Evolutionary conservation across 495 filamentous ascomycete species (phyloP).

Genomic region (Hyaloscypha variabilis): DNA sequence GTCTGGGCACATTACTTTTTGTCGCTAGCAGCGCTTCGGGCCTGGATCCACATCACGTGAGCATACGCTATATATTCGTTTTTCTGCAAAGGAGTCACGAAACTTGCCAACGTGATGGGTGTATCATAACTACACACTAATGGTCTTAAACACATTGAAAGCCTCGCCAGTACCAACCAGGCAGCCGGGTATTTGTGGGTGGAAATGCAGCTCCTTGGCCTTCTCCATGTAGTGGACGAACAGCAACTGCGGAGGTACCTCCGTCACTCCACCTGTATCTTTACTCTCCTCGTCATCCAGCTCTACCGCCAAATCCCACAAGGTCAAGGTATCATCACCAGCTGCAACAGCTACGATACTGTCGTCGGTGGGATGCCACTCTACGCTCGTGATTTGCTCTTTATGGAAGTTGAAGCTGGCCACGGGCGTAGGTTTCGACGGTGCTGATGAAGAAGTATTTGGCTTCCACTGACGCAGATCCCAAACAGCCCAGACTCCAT

Average conservation of each 20-base stretch:
- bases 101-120: slow-evolving; percentile 14
- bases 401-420: slow-evolving; percentile 93
- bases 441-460: slow-evolving; percentile 40
- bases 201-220: slow-evolving; percentile 96
- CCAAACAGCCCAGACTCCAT: slow-evolving; percentile 95
- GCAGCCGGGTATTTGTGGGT: slow-evolving; percentile 91
- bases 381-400: slow-evolving; percentile 91
- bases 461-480: slow-evolving; percentile 94
- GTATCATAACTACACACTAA: slow-evolving; percentile 56
- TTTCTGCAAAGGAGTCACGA: not conserved
- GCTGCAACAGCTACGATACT: slow-evolving; percentile 90
- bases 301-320: slow-evolving; percentile 97
- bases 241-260: slow-evolving; percentile 90
- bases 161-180: slow-evolving; percentile 89
- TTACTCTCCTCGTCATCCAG: slow-evolving; percentile 94
- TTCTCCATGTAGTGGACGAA: slow-evolving; percentile 96
- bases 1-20: not conserved
- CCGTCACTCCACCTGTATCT: slow-evolving; percentile 82
- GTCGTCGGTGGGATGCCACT: slow-evolving; percentile 98
- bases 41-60: not conserved
- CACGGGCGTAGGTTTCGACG: slow-evolving; percentile 65
- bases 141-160: slow-evolving; percentile 76
- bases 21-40: not conserved
- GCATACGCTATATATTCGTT: not conserved
- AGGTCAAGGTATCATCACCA: slow-evolving; percentile 89